Evolutionary conservation across 2,329 filamentous ascomycete genomes (phyloP), one percentile per base, ranked within the genome.

Genomic region (Trichoderma hamatum): DNA sequence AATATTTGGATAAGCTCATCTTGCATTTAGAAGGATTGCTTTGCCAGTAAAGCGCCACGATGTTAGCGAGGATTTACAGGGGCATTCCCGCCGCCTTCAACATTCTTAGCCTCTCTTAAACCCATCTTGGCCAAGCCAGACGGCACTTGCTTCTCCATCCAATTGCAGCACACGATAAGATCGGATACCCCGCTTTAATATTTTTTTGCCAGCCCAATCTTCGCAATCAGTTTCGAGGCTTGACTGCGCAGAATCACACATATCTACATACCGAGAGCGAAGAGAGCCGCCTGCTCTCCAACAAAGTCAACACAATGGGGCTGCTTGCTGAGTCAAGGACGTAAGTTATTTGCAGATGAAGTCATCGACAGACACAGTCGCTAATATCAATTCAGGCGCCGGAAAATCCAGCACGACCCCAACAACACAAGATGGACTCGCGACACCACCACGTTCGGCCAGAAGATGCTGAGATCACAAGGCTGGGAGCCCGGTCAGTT

Each of bases 381-480:
- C 74, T 76, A 70, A 74, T 64, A 19, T 24, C 30, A 13, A 28
- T 24, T 4, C 63, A 81, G 80, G 65, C 79, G 79, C 64, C 74
- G 85, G 59, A 97, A 95, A 82, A 89, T 98, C 77, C 91, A 91
- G 73, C 86, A 91, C 78, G 96, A 99, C 81, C 96, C 96, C 9
- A 97, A 98, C 82, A 99, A 98, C 80, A 97, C 93, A 59, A 89
- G 88, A 85, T 99, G 96, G 96, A 90, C 91, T 68, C 90, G 90
- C 75, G 91, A 94, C 78, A 92, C 91, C 72, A 87, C 86, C 68
- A 90, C 89, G 66, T 98, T 96, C 79, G 96, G 96, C 74, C 94
- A 97, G 79, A 92, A 90, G 77, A 95, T 98, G 73, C 89, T 99
- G 76, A 88, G 90, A 61, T 85, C 91, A 19, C 94, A 97, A 76